Evolutionary conservation across 2,329 filamentous ascomycete species (phyloP).

Genomic region (Colletotrichum eremochloae): DNA sequence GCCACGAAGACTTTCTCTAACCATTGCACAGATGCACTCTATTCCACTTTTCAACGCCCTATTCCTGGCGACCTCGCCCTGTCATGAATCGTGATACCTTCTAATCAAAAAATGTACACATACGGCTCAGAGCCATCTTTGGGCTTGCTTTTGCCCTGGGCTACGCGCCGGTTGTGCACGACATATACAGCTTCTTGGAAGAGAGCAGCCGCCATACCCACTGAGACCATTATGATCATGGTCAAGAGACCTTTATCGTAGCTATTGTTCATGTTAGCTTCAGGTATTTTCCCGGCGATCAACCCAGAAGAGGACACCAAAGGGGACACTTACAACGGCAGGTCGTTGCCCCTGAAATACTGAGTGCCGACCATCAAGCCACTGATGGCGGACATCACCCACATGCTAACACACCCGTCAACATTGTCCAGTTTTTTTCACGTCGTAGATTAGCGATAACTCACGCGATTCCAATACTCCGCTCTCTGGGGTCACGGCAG

Average conservation of each 20-base stretch:
- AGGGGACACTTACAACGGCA: constrained; percentile 52
- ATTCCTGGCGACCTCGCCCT: too few species aligned
- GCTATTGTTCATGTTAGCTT: constrained; percentile 42
- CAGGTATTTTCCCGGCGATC: background rate
- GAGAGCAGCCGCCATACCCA: constrained; percentile 56
- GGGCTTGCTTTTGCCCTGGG: constrained; percentile 42
- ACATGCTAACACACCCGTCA: constrained; percentile 48
- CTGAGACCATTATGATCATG: constrained; percentile 59
- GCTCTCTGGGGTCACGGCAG: constrained; percentile 59
- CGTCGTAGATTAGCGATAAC: constrained; percentile 36
- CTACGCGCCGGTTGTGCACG: constrained; percentile 52
- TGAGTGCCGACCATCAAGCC: constrained; percentile 66
- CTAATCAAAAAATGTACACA: constrained; percentile 32
- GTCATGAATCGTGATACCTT: background rate
- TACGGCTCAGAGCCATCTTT: constrained; percentile 43
- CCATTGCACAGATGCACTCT: background rate
- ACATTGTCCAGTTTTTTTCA: background rate
- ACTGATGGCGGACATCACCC: constrained; percentile 64
- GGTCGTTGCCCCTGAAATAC: constrained; percentile 59
- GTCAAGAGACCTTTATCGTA: constrained; percentile 59
- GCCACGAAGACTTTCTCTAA: background rate
- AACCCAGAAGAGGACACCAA: background rate
- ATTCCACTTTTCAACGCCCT: background rate
- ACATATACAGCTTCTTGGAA: constrained; percentile 58
- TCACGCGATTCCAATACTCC: constrained; percentile 64